Evolutionary conservation across 2,329 filamentous ascomycete genomes (phyloP).

Genomic region (Sarocladiaceae sp.): DNA sequence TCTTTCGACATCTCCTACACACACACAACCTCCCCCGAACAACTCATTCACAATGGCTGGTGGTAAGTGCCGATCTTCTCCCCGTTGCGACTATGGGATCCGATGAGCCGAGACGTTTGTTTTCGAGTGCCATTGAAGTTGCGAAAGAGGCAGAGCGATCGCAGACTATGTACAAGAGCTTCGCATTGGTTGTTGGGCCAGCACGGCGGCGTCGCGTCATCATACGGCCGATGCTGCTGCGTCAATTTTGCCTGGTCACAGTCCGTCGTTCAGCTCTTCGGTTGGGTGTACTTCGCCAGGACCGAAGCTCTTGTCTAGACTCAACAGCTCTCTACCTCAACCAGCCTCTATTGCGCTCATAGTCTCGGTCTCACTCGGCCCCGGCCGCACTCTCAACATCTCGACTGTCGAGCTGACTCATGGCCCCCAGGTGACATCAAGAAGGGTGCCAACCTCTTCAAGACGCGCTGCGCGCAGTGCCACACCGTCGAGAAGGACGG

Average conservation of each 20-base stretch:
- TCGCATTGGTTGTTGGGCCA: background rate
- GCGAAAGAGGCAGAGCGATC: conserved; percentile 10
- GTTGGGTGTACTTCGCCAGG: too few species aligned
- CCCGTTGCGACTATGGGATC: background rate
- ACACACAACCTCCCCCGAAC: conserved; percentile 14
- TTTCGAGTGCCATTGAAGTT: conserved; percentile 15
- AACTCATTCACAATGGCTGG: conserved; percentile 36
- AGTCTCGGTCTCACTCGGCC: too few species aligned
- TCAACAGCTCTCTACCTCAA: too few species aligned
- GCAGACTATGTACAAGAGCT: background rate
- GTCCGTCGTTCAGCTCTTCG: background rate
- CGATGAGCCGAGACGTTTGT: conserved; percentile 1
- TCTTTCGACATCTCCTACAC: conserved; percentile 11
- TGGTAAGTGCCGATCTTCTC: conserved; percentile 29
- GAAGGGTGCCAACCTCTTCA: conserved; percentile 99
- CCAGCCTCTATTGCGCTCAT: too few species aligned
- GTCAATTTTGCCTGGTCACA: conserved; percentile 11
- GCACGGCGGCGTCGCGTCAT: background rate
- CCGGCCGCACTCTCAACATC: too few species aligned
- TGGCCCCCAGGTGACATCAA: conserved; percentile 70
- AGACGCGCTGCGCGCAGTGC: conserved; percentile 98
- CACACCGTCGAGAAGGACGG: conserved; percentile 88
- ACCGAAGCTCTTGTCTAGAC: too few species aligned
- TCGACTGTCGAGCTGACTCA: conserved; percentile 10
- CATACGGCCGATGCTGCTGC: conserved; percentile 11